Base-by-base conservation (phyloP, 192 early-diverging fungal genomes). In the Cetraspora pellucida region DNA sequence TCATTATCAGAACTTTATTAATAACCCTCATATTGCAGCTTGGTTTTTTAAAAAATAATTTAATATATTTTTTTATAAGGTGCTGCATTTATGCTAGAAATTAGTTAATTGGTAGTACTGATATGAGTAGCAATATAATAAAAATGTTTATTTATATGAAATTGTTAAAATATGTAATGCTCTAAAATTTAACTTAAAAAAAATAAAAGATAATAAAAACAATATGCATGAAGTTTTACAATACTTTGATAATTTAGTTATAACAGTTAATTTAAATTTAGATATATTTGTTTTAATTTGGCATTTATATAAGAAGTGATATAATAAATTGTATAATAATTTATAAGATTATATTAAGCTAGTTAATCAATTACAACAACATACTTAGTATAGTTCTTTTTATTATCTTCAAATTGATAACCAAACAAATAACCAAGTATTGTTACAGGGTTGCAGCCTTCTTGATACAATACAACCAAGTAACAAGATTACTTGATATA, bases 11-110 rank as follows among this genome's bases (percentile, higher is more conserved):
- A 66, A 66, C 31, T 2, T 66, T 66, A 46, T 66, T 43, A 46
- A 66, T 37, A 66, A 66, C 30, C 64, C 64, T 43, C 31, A 66
- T 37, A 46, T 66, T 37, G 64, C 64, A 45, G 64, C n/a, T 43
- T 66, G 27, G 64, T 66, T 66, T 43, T 66, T 66, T n/a, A 37
- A 43, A 30, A 46, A 66, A 43, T 5, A n/a, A 3, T 66, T 66
- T 66, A 31, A 66, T 10, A 66, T 45, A 19, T 66, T 66, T 66
- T 66, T 66, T 21, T 3, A 66, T 66, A 13, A 66, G 23, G 31
- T 66, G 7, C 64, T 66, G 23, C 4, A 37, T 2, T 2, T 1
- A 10, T 3, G 30, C 2, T 66, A 13, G 64, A 66, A 66, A 30
- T 46, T 66, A 21, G 11, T 30, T 3, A 31, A 66, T 66, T 66